Conservation (phyloP, 2,329 filamentous ascomycete genomes). For the Alternaria sp. region DNA sequence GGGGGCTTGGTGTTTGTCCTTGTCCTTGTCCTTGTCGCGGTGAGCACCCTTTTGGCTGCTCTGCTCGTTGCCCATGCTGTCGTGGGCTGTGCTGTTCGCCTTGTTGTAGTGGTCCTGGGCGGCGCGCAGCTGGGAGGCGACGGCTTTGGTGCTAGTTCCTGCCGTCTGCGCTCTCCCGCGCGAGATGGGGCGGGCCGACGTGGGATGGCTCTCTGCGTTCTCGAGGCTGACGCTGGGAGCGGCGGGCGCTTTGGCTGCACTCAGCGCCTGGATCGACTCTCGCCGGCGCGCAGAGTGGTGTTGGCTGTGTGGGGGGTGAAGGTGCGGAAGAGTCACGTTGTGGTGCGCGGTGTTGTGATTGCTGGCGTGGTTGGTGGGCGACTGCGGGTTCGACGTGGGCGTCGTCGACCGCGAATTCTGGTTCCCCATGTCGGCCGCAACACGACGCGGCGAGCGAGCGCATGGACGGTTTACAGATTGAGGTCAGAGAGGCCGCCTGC, state of each 20-base stretch:
- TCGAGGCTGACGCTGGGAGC: slow-evolving; percentile 52
- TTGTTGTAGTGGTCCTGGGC: slow-evolving; percentile 39
- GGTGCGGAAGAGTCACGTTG: slow-evolving; percentile 27
- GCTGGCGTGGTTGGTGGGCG: slow-evolving; percentile 26
- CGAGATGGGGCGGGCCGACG: slow-evolving; percentile 37
- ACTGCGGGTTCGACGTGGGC: slow-evolving; percentile 37
- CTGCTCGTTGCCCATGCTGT: slow-evolving; percentile 54
- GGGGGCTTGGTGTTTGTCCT: slow-evolving; percentile 19
- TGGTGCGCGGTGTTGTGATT: background rate
- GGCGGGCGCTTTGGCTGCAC: slow-evolving; percentile 48
- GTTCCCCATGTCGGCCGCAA: slow-evolving; percentile 44
- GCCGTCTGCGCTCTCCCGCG: slow-evolving; percentile 43
- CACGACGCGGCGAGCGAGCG: slow-evolving; percentile 4
- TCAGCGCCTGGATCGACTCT: slow-evolving; percentile 53
- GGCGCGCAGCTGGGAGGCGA: slow-evolving; percentile 44
- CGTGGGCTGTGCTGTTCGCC: background rate
- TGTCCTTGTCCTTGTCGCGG: slow-evolving; percentile 11
- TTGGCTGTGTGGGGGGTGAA: slow-evolving; percentile 28
- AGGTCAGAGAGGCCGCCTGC: slow-evolving; percentile 5
- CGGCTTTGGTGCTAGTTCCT: slow-evolving; percentile 30
- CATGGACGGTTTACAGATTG: background rate
- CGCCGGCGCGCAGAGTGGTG: slow-evolving; percentile 47
- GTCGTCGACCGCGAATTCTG: slow-evolving; percentile 41
- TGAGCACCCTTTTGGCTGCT: slow-evolving; percentile 41
- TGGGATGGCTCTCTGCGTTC: slow-evolving; percentile 46